Conservation (phyloP, 192 early-diverging fungal genomes). For the Entophlyctis luteolus region DNA sequence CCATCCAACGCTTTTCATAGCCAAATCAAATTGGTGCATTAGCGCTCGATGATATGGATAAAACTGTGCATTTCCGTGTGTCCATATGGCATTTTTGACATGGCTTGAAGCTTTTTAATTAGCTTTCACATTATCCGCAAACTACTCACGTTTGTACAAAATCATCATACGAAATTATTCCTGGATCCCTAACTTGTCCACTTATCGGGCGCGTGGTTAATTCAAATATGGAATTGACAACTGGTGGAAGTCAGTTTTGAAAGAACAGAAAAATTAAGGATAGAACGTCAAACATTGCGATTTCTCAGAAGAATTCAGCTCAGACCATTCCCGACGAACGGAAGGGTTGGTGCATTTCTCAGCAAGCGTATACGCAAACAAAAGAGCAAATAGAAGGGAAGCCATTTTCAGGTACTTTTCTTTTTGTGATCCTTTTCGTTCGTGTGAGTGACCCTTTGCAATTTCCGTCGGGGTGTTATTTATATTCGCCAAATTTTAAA, state of each 20-base stretch:
- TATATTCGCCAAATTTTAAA: too few species aligned
- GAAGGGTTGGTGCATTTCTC: slow-evolving; percentile 11
- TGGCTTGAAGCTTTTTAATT: not conserved
- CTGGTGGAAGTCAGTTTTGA: not conserved
- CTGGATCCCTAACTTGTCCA: slow-evolving; percentile 2
- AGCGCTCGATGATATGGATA: slow-evolving; percentile 25
- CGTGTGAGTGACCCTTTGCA: too few species aligned
- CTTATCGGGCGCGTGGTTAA: not conserved
- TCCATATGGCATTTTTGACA: not conserved
- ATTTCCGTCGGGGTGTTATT: too few species aligned
- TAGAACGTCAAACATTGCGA: not conserved
- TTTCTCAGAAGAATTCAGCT: slow-evolving; percentile 6
- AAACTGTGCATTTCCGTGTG: slow-evolving; percentile 22
- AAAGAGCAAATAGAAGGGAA: too few species aligned
- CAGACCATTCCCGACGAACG: slow-evolving; percentile 11
- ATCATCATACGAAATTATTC: slow-evolving; percentile 5
- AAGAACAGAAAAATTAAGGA: not conserved
- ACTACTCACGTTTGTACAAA: slow-evolving; percentile 7
- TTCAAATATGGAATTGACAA: not conserved
- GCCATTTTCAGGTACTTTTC: too few species aligned
- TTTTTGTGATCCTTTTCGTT: too few species aligned
- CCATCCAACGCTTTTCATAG: slow-evolving; percentile 2
- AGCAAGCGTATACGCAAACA: too few species aligned
- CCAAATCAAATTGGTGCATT: slow-evolving; percentile 12
- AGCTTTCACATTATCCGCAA: not conserved